phyloP scores from a whole-genome alignment of 768 basidiomycete species.

The Amanita muscaria region DNA sequence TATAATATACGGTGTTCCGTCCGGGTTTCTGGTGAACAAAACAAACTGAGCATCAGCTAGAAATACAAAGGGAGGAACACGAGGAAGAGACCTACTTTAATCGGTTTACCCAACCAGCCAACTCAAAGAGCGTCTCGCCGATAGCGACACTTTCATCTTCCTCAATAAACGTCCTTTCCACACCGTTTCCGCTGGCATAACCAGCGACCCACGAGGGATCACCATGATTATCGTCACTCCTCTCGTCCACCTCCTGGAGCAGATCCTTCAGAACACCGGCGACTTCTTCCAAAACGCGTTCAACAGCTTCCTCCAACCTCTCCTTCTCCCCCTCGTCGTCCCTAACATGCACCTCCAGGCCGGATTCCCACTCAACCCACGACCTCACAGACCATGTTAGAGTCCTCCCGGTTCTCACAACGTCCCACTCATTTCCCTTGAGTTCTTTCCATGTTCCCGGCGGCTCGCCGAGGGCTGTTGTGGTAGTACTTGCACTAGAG shows the following conservation, averaged over 20 bases:
- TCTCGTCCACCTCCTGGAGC: slow-evolving; percentile 61
- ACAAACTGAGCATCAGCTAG: slow-evolving; percentile 1
- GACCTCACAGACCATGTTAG: slow-evolving; percentile 45
- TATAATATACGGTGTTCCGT: slow-evolving; percentile 21
- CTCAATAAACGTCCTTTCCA: slow-evolving; percentile 50
- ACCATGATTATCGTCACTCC: slow-evolving; percentile 57
- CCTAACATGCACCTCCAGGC: slow-evolving; percentile 19
- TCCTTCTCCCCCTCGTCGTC: neutral
- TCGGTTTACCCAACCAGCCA: slow-evolving; percentile 48
- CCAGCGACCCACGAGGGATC: slow-evolving; percentile 58
- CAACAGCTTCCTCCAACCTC: slow-evolving; percentile 25
- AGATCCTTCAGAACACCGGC: slow-evolving; percentile 65
- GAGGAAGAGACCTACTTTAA: slow-evolving; percentile 41
- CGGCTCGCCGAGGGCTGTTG: slow-evolving; percentile 11
- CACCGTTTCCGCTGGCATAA: slow-evolving; percentile 62
- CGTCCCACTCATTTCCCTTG: slow-evolving; percentile 51
- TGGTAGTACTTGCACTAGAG: slow-evolving; percentile 27
- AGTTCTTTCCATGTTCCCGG: neutral
- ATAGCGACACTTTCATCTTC: slow-evolving; percentile 62
- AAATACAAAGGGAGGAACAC: slow-evolving; percentile 1
- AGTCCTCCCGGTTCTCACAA: slow-evolving; percentile 45
- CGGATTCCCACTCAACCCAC: slow-evolving; percentile 42
- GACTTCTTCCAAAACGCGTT: slow-evolving; percentile 59
- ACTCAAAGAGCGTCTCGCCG: slow-evolving; percentile 50
- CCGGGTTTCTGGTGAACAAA: slow-evolving; percentile 18